Evolutionary conservation across 2,329 filamentous ascomycete genomes (phyloP).

Genomic region (Colletotrichum somersetense): DNA sequence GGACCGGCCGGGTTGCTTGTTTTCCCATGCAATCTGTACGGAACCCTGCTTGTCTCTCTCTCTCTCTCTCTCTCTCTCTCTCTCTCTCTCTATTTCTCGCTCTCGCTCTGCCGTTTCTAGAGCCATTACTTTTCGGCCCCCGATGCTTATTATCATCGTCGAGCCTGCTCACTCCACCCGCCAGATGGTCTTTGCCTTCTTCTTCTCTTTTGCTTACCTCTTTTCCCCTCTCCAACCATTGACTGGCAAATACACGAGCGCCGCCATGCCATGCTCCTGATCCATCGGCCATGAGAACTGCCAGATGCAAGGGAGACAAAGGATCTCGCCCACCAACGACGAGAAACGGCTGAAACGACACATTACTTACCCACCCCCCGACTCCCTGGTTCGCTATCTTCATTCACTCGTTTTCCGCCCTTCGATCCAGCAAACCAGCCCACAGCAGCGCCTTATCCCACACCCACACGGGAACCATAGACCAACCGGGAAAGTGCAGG

Average conservation of each 20-base stretch:
- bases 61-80: too few relatives aligned
- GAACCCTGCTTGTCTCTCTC: background rate
- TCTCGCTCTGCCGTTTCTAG: slow-evolving; percentile 3
- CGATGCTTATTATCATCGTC: slow-evolving; percentile 38
- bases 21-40: slow-evolving; percentile 14
- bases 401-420: background rate
- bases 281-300: slow-evolving; percentile 40
- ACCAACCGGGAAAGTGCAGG: background rate
- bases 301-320: slow-evolving; percentile 42
- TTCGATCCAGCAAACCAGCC: background rate
- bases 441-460: background rate
- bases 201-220: slow-evolving; percentile 28
- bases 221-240: slow-evolving; percentile 7
- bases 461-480: background rate
- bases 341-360: slow-evolving; percentile 37
- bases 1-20: slow-evolving; percentile 1
- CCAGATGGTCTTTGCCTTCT: background rate
- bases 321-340: slow-evolving; percentile 33
- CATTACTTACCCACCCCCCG: background rate
- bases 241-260: slow-evolving; percentile 36
- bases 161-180: slow-evolving; percentile 34
- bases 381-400: background rate
- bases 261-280: slow-evolving; percentile 46
- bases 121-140: slow-evolving; percentile 21
- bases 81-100: background rate